Conservation (phyloP, 495 filamentous ascomycete species). For the Zalerion maritima region DNA sequence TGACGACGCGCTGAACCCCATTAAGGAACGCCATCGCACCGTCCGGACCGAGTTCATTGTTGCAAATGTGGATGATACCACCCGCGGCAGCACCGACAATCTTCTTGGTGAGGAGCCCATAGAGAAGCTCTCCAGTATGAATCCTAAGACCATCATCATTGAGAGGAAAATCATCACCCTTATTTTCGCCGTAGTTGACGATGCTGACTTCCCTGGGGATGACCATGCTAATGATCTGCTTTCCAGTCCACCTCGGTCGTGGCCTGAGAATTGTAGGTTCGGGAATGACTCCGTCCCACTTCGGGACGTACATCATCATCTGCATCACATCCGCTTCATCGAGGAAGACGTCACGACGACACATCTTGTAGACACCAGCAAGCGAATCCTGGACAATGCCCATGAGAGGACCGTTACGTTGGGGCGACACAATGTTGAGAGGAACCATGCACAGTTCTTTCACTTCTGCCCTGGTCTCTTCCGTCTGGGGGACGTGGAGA, state of each 20-base stretch:
- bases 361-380: constrained; percentile 92
- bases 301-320: constrained; percentile 86
- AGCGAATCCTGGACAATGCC: constrained; percentile 98
- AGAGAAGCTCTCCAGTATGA: constrained; percentile 76
- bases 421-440: constrained; percentile 92
- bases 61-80: constrained; percentile 90
- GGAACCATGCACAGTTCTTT: constrained; percentile 90
- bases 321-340: constrained; percentile 88
- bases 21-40: constrained; percentile 90
- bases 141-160: constrained; percentile 73
- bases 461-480: constrained; percentile 90
- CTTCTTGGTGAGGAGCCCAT: constrained; percentile 84
- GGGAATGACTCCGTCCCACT: constrained; percentile 93
- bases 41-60: constrained; percentile 79
- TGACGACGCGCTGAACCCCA: constrained; percentile 79
- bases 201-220: constrained; percentile 81
- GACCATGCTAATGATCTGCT: constrained; percentile 89
- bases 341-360: constrained; percentile 81
- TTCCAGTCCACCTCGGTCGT: constrained; percentile 91
- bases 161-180: constrained; percentile 42
- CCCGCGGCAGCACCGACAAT: constrained; percentile 73
- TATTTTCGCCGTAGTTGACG: constrained; percentile 41
- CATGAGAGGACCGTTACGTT: constrained; percentile 95
- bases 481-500: constrained; percentile 92
- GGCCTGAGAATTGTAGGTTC: constrained; percentile 84